Evolutionary conservation across 2,329 filamentous ascomycete species (phyloP), one percentile per base, ranked within the genome.

Genomic region (Exserohilum turcica): DNA sequence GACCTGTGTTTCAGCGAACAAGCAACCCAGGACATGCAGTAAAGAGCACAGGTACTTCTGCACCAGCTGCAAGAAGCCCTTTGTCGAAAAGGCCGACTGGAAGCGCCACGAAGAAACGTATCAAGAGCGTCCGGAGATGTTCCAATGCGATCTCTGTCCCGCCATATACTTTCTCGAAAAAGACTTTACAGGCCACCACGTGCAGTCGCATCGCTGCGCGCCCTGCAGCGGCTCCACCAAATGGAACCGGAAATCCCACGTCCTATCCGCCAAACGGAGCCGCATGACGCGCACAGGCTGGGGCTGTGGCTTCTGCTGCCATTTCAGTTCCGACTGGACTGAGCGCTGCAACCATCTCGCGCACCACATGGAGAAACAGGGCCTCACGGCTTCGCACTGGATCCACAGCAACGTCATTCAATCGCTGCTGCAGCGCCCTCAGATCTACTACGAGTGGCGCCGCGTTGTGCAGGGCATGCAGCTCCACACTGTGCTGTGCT

Each of bases 31-130:
- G 2, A 50, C 56, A 9, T 61, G 64, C 3, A 54, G 54, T 10
- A 67, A 65, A 32, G 47, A 57, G 15, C 65, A 67, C 13, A 60
- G 61, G 27, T 72, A 70, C 48, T 71, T 68, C 53, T 79, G 77
- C 59, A 79, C 76, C 0, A 72, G 72, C 5, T 79, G 78, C 69
- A 80, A 84, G 60, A 84, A 84, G 43, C 83, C 82, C 46, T 87
- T 87, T 64, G 82, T 84, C 71, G 79, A 83, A 60, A 87, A 87
- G 65, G 86, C 85, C 60, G 84, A 87, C 70, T 88, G 85, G 86
- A 86, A 86, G 69, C 78, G 84, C 6, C 86, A 88, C 68, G 84
- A 88, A 65, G 84, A 86, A 62, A 84, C 86, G 60, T 87, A 86
- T 61, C 85, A 87, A 72, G 85, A 87, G 73, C 82, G 85, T 19